Base-by-base conservation (phyloP, 2,329 filamentous ascomycete genomes). In the Apiospora saccharicola region DNA sequence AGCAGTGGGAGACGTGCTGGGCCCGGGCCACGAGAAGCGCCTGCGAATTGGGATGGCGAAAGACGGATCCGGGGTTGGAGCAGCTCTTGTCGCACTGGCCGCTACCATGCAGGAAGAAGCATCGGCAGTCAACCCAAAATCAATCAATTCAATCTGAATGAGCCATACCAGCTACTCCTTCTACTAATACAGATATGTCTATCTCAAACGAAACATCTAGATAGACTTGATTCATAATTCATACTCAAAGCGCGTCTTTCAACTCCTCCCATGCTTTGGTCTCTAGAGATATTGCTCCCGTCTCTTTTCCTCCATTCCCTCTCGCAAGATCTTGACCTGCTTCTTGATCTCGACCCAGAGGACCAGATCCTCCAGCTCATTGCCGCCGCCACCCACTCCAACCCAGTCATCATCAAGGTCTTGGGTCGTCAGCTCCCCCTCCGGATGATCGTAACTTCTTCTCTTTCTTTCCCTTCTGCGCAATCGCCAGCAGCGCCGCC, bases 41-140 rank as follows among this genome's bases (percentile, higher is more conserved):
- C 87, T 94, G 61, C 85, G 89, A 53, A 93, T 94, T 76, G 91
- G 91, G 3, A 90, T 93, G 77, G 91, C 92, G 37, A 93, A 93
- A 82, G 92, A 94, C 78, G 92, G 92, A 22, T 91, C 89, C 75
- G 91, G 92, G 70, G 90, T 94, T 44, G 92, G 92, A 67, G 92
- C 92, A 10, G 92, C 92, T 70, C 80, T 94, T 77, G 93, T 93
- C 81, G 92, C 92, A 19, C 30, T 67, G 46, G 70, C 70, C 14
- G 61, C 70, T 19, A 24, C 57, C 34, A 64, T 64, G 57, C 34
- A 64, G 8, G n/a, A 41, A n/a, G 26, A 57, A 57, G 19, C 26
- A 16, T 22, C 26, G 22, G 0, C 30, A 34, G 3, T 10, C 14
- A 22, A 19, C 51, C 1, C 16, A 53, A 26, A 26, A 13, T 6